A percentile compares a stretch with the other conserved stretches of the same genome.
Conservation (phyloP, 306 rosid species). For the Canavalia gladiata region DNA sequence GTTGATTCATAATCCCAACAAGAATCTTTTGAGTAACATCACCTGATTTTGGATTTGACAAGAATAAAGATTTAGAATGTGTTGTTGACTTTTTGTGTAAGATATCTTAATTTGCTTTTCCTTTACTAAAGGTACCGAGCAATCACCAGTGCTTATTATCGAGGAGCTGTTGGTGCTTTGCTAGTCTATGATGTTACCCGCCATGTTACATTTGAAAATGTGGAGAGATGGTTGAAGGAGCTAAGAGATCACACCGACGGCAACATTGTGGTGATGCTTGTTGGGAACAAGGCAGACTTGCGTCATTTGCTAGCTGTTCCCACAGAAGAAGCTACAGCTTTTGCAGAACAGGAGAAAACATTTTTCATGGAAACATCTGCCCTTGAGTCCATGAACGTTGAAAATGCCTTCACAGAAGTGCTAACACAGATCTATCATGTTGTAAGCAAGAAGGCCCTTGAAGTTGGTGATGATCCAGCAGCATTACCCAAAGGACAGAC, state of each 20-base stretch:
- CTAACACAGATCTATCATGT: conserved; percentile 69
- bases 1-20: conserved; percentile 24
- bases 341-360: conserved; percentile 70
- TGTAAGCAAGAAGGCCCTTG: conserved; percentile 78
- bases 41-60: not conserved
- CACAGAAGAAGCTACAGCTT: conserved; percentile 66
- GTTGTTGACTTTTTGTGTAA: conserved; percentile 1
- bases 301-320: conserved; percentile 79
- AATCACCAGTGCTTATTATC: conserved; percentile 82
- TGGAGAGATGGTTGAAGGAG: conserved; percentile 91
- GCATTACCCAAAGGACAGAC: conserved; percentile 78
- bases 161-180: conserved; percentile 89
- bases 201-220: conserved; percentile 79
- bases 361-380: conserved; percentile 90
- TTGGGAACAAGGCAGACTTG: conserved; percentile 84
- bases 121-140: conserved; percentile 74
- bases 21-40: not conserved
- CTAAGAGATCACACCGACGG: conserved; percentile 88
- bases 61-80: conserved; percentile 7
- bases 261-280: conserved; percentile 80
- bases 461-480: conserved; percentile 80
- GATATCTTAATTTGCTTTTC: conserved; percentile 31
- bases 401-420: conserved; percentile 78
- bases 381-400: conserved; percentile 79
- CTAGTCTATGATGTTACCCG: conserved; percentile 88